A percentile compares a stretch with the other conserved stretches of the same genome.
phyloP scores from a whole-genome alignment of 176 grass and related monocot species.

The Calamus simplicifolius region DNA sequence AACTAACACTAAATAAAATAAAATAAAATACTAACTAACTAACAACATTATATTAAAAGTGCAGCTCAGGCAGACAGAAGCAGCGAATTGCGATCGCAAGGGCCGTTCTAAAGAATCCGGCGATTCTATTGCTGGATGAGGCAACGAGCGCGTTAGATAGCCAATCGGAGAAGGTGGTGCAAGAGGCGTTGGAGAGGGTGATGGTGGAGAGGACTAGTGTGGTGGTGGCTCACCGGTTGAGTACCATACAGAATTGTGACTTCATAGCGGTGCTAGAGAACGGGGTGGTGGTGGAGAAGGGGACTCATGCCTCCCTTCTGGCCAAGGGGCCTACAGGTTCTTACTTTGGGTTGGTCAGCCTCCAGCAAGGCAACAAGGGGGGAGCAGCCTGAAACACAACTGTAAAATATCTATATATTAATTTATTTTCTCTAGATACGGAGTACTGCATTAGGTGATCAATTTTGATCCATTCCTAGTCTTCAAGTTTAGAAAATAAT shows the following conservation, averaged over 20 bases:
- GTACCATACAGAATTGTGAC: constrained; percentile 79
- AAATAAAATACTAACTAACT: too few relatives aligned
- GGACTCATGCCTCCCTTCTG: constrained; percentile 84
- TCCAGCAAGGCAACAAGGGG: constrained; percentile 53
- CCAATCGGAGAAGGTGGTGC: constrained; percentile 88
- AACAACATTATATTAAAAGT: too few relatives aligned
- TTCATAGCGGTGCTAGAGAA: constrained; percentile 76
- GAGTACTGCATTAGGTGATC: too few relatives aligned
- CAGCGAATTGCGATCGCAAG: constrained; percentile 88
- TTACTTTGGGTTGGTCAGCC: constrained; percentile 66
- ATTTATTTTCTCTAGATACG: too few relatives aligned
- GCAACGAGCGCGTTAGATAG: constrained; percentile 91
- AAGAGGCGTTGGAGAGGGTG: constrained; percentile 73
- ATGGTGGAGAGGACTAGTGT: constrained; percentile 86
- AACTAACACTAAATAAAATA: too few relatives aligned
- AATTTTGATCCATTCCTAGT: too few relatives aligned
- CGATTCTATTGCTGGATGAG: constrained; percentile 76
- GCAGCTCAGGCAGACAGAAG: constrained; percentile 86
- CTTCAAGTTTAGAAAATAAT: too few relatives aligned
- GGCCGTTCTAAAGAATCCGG: constrained; percentile 82
- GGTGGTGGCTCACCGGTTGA: constrained; percentile 80
- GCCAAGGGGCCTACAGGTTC: constrained; percentile 58
- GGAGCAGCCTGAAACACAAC: neutral
- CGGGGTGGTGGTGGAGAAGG: constrained; percentile 76
- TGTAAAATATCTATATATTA: too few relatives aligned